Evolutionary conservation across 1,139 yeast genomes (phyloP).

Genomic region (Citeromyces hawaiiensis): DNA sequence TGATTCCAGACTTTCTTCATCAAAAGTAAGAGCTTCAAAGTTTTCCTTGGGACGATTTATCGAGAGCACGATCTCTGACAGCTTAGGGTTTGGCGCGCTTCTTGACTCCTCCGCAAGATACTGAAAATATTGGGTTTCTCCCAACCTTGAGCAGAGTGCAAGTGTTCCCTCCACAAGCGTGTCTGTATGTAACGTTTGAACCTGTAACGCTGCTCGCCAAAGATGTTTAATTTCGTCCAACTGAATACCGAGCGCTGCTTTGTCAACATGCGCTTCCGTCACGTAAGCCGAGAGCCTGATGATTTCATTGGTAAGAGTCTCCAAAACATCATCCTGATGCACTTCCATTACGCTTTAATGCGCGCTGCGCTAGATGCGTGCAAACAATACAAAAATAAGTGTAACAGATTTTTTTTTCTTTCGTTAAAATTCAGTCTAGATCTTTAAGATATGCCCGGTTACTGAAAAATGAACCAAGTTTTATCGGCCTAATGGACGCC

Average conservation of each 20-base stretch:
- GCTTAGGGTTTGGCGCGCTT: neutral
- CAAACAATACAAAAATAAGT: too few relatives aligned
- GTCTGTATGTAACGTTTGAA: neutral
- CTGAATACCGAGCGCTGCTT: neutral
- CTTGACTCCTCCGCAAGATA: neutral
- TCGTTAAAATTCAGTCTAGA: too few relatives aligned
- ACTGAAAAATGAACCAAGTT: too few relatives aligned
- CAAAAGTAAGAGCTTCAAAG: neutral
- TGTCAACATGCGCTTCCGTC: neutral
- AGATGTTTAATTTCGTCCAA: neutral
- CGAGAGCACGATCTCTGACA: neutral
- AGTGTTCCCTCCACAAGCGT: neutral
- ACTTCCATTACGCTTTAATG: neutral
- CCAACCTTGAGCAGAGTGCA: neutral
- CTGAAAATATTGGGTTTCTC: neutral
- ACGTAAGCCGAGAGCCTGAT: neutral
- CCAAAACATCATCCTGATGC: neutral
- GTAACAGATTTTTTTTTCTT: too few relatives aligned
- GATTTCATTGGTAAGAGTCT: neutral
- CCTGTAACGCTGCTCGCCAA: neutral
- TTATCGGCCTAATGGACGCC: too few relatives aligned
- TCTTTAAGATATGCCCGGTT: too few relatives aligned
- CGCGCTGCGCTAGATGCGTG: neutral
- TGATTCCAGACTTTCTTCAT: neutral
- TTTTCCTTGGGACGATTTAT: neutral